phyloP scores from a whole-genome alignment of 2,329 filamentous ascomycete species.

The Ilyonectria sp. region DNA sequence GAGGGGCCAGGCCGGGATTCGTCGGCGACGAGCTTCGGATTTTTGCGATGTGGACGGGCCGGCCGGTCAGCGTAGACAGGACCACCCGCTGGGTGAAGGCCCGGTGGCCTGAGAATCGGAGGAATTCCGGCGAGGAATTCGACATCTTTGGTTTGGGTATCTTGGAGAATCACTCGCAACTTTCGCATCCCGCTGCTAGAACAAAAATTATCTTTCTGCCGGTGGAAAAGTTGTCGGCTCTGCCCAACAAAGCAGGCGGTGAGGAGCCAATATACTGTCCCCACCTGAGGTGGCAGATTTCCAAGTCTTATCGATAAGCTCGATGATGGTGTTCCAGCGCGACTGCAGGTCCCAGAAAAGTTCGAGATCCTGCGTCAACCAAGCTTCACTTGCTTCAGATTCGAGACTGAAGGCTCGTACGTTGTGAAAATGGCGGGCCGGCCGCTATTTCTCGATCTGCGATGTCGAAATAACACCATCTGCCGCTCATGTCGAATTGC shows the following conservation, averaged over 20 bases:
- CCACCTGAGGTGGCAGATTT: constrained; percentile 33
- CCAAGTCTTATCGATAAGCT: constrained; percentile 53
- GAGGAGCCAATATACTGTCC: neutral
- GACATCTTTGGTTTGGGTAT: constrained; percentile 57
- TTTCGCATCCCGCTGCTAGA: constrained; percentile 34
- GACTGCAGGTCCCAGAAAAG: constrained; percentile 37
- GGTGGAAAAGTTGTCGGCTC: constrained; percentile 32
- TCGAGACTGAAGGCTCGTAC: constrained; percentile 13
- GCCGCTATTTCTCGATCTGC: constrained; percentile 54
- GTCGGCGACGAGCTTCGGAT: constrained; percentile 91
- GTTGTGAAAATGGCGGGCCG: constrained; percentile 54
- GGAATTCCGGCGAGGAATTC: constrained; percentile 64
- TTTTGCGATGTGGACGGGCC: constrained; percentile 91
- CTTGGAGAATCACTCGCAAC: constrained; percentile 36
- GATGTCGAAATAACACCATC: constrained; percentile 53
- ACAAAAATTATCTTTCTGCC: constrained; percentile 60
- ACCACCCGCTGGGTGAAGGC: constrained; percentile 88
- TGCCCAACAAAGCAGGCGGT: constrained; percentile 51
- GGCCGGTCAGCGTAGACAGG: constrained; percentile 91
- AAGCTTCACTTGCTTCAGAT: constrained; percentile 21
- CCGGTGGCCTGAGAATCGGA: constrained; percentile 88
- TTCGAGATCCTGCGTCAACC: constrained; percentile 35
- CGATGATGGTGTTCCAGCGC: too few species aligned
- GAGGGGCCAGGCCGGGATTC: constrained; percentile 88
- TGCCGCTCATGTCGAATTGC: constrained; percentile 56